These are phyloP conservation scores for Simplicillium sp. DNA, from an alignment of 2,329 filamentous ascomycete genomes.

Conservation along the genomic window DNA sequence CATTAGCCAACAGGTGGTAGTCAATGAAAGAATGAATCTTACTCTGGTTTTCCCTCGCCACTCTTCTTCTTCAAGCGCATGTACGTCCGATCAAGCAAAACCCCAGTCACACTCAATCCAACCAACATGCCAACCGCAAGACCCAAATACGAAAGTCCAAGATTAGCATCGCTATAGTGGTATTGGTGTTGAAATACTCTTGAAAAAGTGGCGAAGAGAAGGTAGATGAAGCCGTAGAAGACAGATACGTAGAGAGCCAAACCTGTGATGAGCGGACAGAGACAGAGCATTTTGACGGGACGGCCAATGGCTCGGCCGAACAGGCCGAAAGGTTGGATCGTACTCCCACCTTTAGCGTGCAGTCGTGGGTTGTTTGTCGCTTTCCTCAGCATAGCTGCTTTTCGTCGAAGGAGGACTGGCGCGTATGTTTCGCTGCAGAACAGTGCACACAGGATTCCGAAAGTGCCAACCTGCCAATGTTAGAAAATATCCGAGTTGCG, in stretches of 20 bases:
- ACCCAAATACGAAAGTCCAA: neutral
- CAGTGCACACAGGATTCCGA: neutral
- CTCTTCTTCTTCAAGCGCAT: neutral
- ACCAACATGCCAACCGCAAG: neutral
- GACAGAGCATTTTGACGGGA: neutral
- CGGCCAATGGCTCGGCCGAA: neutral
- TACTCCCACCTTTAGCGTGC: neutral
- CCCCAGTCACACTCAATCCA: neutral
- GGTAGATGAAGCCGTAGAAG: neutral
- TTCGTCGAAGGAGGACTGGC: neutral
- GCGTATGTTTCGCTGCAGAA: neutral
- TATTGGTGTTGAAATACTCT: neutral
- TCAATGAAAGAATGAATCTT: neutral
- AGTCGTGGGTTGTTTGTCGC: neutral
- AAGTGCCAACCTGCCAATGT: neutral
- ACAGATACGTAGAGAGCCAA: neutral
- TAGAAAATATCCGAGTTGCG: neutral
- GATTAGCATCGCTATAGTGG: neutral
- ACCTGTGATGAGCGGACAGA: neutral
- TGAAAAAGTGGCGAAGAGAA: neutral
- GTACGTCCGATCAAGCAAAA: neutral
- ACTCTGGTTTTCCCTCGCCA: neutral
- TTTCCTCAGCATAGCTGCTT: neutral
- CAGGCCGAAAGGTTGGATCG: neutral
- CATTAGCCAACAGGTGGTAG: neutral